Percentiles rank a stretch among this genome's conserved stretches.
Conservation (phyloP, 768 basidiomycete species). For the Galerina marginata region DNA sequence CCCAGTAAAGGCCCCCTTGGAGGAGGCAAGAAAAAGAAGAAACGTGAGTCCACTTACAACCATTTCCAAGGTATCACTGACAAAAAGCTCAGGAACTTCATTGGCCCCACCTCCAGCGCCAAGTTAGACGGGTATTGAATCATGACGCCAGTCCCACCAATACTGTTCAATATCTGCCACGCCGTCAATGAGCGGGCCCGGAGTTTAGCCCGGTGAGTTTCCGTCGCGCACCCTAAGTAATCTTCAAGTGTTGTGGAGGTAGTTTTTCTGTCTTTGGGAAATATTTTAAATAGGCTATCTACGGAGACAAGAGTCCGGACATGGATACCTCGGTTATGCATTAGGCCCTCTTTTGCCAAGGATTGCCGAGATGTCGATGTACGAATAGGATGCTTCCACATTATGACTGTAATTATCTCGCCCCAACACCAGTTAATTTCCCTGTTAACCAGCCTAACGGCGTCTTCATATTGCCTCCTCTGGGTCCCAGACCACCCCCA, state of each 20-base stretch:
- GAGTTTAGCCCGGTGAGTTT: not conserved
- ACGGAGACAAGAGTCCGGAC: slow-evolving; percentile 5
- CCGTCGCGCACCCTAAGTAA: not conserved
- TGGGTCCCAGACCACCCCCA: slow-evolving; percentile 63
- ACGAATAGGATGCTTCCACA: not conserved
- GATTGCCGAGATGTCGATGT: not conserved
- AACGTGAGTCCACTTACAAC: slow-evolving; percentile 54
- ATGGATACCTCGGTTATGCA: slow-evolving; percentile 3
- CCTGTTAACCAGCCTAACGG: slow-evolving; percentile 83
- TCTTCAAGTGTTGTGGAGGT: not conserved
- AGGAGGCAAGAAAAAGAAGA: slow-evolving; percentile 75
- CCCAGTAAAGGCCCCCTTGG: slow-evolving; percentile 52
- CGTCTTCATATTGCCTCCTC: slow-evolving; percentile 65
- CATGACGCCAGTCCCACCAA: too few relatives aligned
- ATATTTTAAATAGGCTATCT: slow-evolving; percentile 9
- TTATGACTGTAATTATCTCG: slow-evolving; percentile 38
- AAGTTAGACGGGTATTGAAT: slow-evolving; percentile 22
- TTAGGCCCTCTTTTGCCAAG: not conserved
- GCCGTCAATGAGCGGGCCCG: not conserved
- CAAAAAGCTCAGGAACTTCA: slow-evolving; percentile 39
- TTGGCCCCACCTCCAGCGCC: slow-evolving; percentile 38
- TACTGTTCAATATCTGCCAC: too few relatives aligned
- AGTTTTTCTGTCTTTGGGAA: slow-evolving; percentile 12
- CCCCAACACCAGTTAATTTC: slow-evolving; percentile 70
- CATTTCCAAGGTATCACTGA: not conserved